Conservation (phyloP, 2,329 filamentous ascomycete species). For the Clonostachys byssicola region DNA sequence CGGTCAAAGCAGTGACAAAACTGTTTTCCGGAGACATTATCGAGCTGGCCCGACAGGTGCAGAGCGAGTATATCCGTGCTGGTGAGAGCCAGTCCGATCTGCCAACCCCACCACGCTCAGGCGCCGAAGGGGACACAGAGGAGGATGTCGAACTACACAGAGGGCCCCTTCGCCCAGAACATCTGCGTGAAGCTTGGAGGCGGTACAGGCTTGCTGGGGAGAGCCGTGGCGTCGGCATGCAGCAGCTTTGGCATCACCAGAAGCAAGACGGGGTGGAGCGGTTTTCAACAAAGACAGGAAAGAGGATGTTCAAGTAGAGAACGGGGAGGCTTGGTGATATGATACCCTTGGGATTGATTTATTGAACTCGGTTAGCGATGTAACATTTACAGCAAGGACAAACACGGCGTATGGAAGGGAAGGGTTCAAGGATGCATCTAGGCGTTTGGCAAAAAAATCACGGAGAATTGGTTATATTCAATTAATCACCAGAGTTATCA, state of each 20-base stretch:
- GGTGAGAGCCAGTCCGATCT: slow-evolving; percentile 54
- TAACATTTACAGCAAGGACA: too few relatives aligned
- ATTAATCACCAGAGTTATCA: too few relatives aligned
- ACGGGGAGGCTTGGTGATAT: too few relatives aligned
- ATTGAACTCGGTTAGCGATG: too few relatives aligned
- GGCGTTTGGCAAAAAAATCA: too few relatives aligned
- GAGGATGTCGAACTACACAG: slow-evolving; percentile 23
- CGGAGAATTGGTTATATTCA: too few relatives aligned
- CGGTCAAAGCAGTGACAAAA: slow-evolving; percentile 74
- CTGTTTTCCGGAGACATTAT: slow-evolving; percentile 74
- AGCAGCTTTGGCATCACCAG: slow-evolving; percentile 58
- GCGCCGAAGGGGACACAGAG: slow-evolving; percentile 13
- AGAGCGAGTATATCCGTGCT: slow-evolving; percentile 64
- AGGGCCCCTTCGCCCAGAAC: slow-evolving; percentile 67
- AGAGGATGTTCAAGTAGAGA: slow-evolving; percentile 44
- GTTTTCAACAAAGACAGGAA: slow-evolving; percentile 49
- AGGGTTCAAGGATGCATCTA: too few relatives aligned
- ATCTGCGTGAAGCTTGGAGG: slow-evolving; percentile 68
- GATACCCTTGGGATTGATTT: too few relatives aligned
- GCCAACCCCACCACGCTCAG: slow-evolving; percentile 30
- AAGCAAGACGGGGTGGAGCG: slow-evolving; percentile 55
- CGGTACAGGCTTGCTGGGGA: slow-evolving; percentile 61
- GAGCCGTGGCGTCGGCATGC: slow-evolving; percentile 57
- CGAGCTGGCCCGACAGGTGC: slow-evolving; percentile 65
- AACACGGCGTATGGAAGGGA: too few relatives aligned